Evolutionary conservation across 1,284 basidiomycete species (phyloP).

Genomic region (Apiotrichum mycotoxinovorans): DNA sequence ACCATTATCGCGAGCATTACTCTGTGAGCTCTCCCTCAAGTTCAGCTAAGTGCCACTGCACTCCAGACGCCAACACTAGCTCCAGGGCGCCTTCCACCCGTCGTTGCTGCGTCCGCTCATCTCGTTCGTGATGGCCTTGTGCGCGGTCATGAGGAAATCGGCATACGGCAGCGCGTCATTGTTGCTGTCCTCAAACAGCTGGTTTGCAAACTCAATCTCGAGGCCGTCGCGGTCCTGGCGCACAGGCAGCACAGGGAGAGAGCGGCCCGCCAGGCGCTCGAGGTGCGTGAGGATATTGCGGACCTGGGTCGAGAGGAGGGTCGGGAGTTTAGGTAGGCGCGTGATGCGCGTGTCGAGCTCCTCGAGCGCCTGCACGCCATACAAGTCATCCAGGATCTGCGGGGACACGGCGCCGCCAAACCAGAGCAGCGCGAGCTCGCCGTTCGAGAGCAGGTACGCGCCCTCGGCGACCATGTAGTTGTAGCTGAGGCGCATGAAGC

Average conservation of each 20-base stretch:
- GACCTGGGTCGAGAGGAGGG: constrained; percentile 76
- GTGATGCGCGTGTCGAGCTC: constrained; percentile 70
- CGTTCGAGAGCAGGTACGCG: constrained; percentile 89
- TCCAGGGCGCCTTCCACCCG: constrained; percentile 46
- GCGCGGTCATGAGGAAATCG: constrained; percentile 57
- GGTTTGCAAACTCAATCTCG: constrained; percentile 95
- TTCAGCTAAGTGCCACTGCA: background rate
- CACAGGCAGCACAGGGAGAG: constrained; percentile 70
- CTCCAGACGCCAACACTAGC: background rate
- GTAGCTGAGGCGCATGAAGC: constrained; percentile 79
- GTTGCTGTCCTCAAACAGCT: constrained; percentile 95
- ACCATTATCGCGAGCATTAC: background rate
- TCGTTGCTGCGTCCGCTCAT: constrained; percentile 45
- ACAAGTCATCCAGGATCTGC: constrained; percentile 77
- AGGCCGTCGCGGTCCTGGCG: constrained; percentile 89
- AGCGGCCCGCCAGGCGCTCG: constrained; percentile 61
- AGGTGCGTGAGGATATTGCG: constrained; percentile 76
- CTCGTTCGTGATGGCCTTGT: constrained; percentile 50
- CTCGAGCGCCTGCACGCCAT: constrained; percentile 75
- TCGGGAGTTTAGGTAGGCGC: constrained; percentile 68
- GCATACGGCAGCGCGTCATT: constrained; percentile 87
- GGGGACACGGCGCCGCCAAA: constrained; percentile 78
- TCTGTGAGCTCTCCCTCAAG: background rate
- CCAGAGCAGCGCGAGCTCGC: constrained; percentile 88
- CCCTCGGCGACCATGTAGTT: constrained; percentile 86